These are phyloP conservation scores for Polytrichum formosum DNA, from an alignment of 225 moss, liverwort and hornwort genomes.

Conservation along the genomic window DNA sequence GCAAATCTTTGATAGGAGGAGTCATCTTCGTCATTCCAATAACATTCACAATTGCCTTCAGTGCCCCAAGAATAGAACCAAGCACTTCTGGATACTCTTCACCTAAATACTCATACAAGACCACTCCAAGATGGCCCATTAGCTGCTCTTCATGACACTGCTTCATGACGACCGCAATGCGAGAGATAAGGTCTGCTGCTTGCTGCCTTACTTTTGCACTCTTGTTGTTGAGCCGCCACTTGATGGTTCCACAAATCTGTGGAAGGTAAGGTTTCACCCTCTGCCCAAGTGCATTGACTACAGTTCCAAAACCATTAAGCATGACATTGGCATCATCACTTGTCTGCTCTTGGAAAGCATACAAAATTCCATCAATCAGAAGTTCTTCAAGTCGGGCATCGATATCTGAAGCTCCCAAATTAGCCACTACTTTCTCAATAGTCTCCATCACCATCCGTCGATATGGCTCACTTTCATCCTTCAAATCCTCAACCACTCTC, in stretches of 20 bases:
- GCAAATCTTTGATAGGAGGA: constrained; percentile 91
- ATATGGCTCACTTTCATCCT: constrained; percentile 99
- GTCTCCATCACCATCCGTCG: constrained; percentile 99
- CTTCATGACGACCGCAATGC: constrained; percentile 99
- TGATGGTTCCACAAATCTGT: constrained; percentile 99
- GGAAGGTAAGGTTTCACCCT: constrained; percentile 96
- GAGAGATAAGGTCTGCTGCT: constrained; percentile 93
- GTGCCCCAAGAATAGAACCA: constrained; percentile 91
- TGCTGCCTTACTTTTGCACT: constrained; percentile 99
- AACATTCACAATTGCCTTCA: constrained; percentile 99
- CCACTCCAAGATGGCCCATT: constrained; percentile 99
- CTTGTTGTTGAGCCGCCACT: constrained; percentile 99
- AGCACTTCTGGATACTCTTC: constrained; percentile 99
- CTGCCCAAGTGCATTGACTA: constrained; percentile 96
- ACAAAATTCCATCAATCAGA: constrained; percentile 92
- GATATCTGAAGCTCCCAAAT: constrained; percentile 93
- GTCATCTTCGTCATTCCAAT: constrained; percentile 99
- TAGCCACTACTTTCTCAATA: constrained; percentile 97
- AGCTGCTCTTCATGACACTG: constrained; percentile 98
- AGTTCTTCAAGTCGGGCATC: constrained; percentile 95
- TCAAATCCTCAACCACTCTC: constrained; percentile 95
- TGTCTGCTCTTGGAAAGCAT: constrained; percentile 99
- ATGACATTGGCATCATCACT: constrained; percentile 99
- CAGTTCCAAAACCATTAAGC: constrained; percentile 98
- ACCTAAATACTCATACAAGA: constrained; percentile 91